phyloP scores from a whole-genome alignment of 2,329 filamentous ascomycete genomes.

The Fusarium compactum region DNA sequence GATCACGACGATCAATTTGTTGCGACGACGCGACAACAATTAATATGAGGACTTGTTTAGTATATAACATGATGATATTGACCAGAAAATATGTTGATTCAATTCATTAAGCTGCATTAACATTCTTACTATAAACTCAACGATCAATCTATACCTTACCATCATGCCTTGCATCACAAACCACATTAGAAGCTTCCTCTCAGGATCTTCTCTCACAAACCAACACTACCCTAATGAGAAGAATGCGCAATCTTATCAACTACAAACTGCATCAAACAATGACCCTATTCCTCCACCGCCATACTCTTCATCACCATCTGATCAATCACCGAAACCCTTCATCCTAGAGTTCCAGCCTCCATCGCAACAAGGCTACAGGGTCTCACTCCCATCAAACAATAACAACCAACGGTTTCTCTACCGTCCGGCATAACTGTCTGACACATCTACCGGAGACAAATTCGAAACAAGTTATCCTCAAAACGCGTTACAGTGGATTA shows the following conservation, averaged over 20 bases:
- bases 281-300: conserved; percentile 3
- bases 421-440: not conserved
- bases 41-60: not conserved
- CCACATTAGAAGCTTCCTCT: conserved; percentile 13
- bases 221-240: conserved; percentile 8
- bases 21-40: not conserved
- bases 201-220: not conserved
- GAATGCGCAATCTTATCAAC: conserved; percentile 3
- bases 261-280: not conserved
- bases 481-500: conserved; percentile 1
- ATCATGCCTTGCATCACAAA: conserved; percentile 9
- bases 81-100: too few species aligned
- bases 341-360: conserved; percentile 26
- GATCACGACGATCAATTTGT: conserved; percentile 6
- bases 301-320: conserved; percentile 5
- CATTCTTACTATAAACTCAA: not conserved
- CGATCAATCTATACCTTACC: not conserved
- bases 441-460: not conserved
- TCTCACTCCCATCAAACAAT: conserved; percentile 1
- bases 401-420: conserved; percentile 15
- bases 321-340: conserved; percentile 6
- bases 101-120: not conserved
- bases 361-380: conserved; percentile 3
- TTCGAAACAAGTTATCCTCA: not conserved
- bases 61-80: not conserved